phyloP scores from a whole-genome alignment of 495 filamentous ascomycete species.

The Hyaloscypha bicolor region DNA sequence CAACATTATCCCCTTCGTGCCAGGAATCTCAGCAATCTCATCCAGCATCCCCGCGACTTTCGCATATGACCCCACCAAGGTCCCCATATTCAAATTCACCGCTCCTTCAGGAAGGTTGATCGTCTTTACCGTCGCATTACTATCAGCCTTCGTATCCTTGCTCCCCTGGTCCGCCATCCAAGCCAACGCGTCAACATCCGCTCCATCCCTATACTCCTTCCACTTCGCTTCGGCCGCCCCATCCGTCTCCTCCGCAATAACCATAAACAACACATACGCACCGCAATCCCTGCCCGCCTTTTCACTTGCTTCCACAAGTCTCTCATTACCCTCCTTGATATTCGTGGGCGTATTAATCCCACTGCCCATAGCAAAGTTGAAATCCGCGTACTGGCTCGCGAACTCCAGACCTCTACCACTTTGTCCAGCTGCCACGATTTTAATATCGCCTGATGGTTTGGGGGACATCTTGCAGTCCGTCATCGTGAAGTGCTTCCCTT shows the following conservation, averaged over 20 bases:
- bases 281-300: slow-evolving; percentile 35
- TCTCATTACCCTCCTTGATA: slow-evolving; percentile 27
- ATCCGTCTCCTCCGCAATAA: slow-evolving; percentile 39
- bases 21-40: slow-evolving; percentile 33
- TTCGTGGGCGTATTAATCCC: slow-evolving; percentile 37
- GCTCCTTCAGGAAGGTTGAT: slow-evolving; percentile 34
- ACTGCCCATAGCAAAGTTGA: slow-evolving; percentile 35
- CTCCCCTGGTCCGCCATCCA: slow-evolving; percentile 36
- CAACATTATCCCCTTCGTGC: slow-evolving; percentile 41
- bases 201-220: slow-evolving; percentile 37
- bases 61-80: slow-evolving; percentile 36
- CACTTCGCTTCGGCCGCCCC: slow-evolving; percentile 36
- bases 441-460: slow-evolving; percentile 32
- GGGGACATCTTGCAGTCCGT: slow-evolving; percentile 39
- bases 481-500: slow-evolving; percentile 40
- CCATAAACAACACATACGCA: slow-evolving; percentile 38
- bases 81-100: slow-evolving; percentile 38
- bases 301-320: slow-evolving; percentile 32
- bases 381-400: slow-evolving; percentile 36
- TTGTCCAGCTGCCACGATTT: slow-evolving; percentile 36
- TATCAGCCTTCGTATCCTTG: slow-evolving; percentile 38
- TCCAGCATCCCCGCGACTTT: slow-evolving; percentile 37
- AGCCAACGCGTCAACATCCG: slow-evolving; percentile 33
- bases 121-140: slow-evolving; percentile 32
- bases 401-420: slow-evolving; percentile 38